Evolutionary conservation across 2,329 filamentous ascomycete genomes (phyloP).

Genomic region (Epichloe scottii): DNA sequence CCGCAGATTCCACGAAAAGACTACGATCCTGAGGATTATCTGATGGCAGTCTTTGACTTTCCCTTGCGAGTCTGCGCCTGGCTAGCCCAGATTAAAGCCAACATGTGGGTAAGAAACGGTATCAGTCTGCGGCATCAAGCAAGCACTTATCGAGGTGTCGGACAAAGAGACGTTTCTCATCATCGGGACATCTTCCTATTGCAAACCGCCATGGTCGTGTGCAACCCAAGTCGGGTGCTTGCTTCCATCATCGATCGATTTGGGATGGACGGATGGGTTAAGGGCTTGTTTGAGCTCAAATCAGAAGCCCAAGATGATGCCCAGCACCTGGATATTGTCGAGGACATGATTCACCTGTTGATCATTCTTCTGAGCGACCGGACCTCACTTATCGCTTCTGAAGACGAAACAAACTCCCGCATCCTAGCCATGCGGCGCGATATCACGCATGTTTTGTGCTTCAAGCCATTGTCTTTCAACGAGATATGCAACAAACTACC

Average conservation of each 20-base stretch:
- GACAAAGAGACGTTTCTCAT: constrained; percentile 81
- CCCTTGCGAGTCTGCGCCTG: constrained; percentile 88
- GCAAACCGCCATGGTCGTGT: constrained; percentile 80
- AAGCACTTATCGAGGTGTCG: constrained; percentile 80
- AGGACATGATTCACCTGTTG: constrained; percentile 89
- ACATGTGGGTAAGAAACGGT: constrained; percentile 97
- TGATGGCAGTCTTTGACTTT: constrained; percentile 84
- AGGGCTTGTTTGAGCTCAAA: constrained; percentile 63
- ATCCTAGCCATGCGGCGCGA: constrained; percentile 70
- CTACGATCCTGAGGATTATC: constrained; percentile 59
- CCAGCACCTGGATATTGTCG: constrained; percentile 84
- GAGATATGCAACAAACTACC: constrained; percentile 78
- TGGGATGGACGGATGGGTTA: constrained; percentile 77
- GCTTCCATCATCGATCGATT: constrained; percentile 88
- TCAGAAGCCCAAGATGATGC: constrained; percentile 67
- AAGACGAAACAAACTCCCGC: constrained; percentile 53
- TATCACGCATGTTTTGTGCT: constrained; percentile 86
- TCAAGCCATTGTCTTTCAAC: constrained; percentile 90
- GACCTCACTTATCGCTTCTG: constrained; percentile 59
- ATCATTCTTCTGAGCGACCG: constrained; percentile 86
- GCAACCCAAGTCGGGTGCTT: constrained; percentile 69
- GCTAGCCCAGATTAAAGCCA: constrained; percentile 95
- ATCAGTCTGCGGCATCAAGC: constrained; percentile 93
- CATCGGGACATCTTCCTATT: constrained; percentile 90
- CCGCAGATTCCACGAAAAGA: constrained; percentile 44